These are phyloP conservation scores for Citrus inodora DNA, from an alignment of 345 rosid genomes.

Conservation along the genomic window DNA sequence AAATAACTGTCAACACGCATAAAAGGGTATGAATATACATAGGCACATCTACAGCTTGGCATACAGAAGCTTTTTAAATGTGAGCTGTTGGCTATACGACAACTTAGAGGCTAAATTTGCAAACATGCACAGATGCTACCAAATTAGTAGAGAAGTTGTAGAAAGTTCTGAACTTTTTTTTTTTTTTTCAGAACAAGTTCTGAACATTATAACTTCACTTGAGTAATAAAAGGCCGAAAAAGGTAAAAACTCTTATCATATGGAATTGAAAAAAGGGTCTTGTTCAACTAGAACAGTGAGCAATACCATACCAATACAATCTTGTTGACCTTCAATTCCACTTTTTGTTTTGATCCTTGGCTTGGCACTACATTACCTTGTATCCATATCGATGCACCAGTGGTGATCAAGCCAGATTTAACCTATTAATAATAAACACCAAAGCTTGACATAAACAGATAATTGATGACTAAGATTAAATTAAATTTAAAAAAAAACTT, in stretches of 20 bases:
- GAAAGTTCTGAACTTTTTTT: too few species aligned
- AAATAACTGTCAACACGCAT: background rate
- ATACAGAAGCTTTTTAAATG: background rate
- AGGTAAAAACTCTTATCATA: background rate
- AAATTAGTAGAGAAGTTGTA: too few species aligned
- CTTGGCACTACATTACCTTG: slow-evolving; percentile 81
- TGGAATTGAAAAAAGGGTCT: background rate
- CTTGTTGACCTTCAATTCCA: slow-evolving; percentile 82
- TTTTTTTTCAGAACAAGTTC: background rate
- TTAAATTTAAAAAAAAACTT: background rate
- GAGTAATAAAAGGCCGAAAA: background rate
- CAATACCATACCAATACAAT: slow-evolving; percentile 54
- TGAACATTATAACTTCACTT: background rate
- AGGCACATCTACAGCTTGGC: background rate
- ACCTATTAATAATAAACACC: slow-evolving; percentile 43
- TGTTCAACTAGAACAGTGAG: background rate
- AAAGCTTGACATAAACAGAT: slow-evolving; percentile 20
- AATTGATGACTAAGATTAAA: background rate
- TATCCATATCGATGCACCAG: slow-evolving; percentile 82
- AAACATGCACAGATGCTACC: background rate
- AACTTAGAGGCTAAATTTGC: background rate
- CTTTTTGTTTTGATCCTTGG: slow-evolving; percentile 91
- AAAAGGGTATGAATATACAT: background rate
- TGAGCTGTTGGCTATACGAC: background rate
- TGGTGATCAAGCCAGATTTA: slow-evolving; percentile 71